Base-by-base conservation (phyloP, 371 early-diverging fungal species). In the Nematocida sp. region DNA sequence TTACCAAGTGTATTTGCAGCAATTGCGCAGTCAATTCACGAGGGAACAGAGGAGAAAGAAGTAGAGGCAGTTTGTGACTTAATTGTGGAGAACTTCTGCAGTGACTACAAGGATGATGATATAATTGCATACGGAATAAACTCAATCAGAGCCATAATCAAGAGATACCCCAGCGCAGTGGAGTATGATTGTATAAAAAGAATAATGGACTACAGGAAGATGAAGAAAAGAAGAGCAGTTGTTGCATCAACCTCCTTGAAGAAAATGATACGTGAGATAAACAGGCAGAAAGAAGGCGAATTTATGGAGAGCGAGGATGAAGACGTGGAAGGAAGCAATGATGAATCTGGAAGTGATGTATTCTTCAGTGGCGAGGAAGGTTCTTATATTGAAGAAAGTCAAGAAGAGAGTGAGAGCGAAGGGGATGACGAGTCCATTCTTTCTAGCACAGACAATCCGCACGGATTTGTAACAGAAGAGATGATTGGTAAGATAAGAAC, bases 81-180 rank as follows among this genome's bases (percentile, higher is more conserved):
- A 40, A 75, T 84, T 6, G 60, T 61, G 9, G 72, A 83, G 20
- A 72, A 62, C 44, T 84, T 85, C 64, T 85, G 85, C 72, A 61
- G 64, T 62, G 82, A 82, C 66, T 73, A 69, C 73, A 82, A 76
- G 52, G 85, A 85, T 39, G 85, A 85, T 57, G 85, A 85, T 25
- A 67, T 82, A 44, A 76, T 85, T 55, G 83, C 74, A 23, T 85
- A 85, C 66, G 85, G 85, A 42, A 20, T 85, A 23, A 84, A 84
- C 67, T 72, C 82, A 47, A 50, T 85, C 6, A 75, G 72, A 73
- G 82, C 62, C 4, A 64, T 85, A 11, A 64, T 76, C 25, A 57
- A 61, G 39, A 73, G 73, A 62, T 84, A 78, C 73, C 80, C 80
- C 40, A 42, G 27, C 62, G 83, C 66, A 15, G 23, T 20, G 47